These are phyloP conservation scores for Pinus taeda DNA, from an alignment of 75 land plant species.

Conservation along the genomic window DNA sequence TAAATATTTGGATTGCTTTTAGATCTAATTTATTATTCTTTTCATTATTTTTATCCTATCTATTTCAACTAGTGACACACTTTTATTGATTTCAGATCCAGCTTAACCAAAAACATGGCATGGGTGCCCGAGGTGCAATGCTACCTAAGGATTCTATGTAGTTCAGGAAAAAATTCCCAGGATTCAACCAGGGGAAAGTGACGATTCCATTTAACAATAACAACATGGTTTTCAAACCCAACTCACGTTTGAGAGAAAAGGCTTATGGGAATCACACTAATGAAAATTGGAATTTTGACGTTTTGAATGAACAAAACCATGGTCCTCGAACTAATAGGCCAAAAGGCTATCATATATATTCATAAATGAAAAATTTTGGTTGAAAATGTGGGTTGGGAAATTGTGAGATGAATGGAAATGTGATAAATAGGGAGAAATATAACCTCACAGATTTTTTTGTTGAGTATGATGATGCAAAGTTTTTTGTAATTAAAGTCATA, in stretches of 20 bases:
- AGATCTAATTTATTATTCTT: not conserved
- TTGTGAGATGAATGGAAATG: constrained; percentile 19
- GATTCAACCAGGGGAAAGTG: too few species aligned
- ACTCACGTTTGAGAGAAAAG: constrained; percentile 47
- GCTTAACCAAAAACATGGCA: not conserved
- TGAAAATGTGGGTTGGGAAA: constrained; percentile 37
- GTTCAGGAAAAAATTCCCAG: too few species aligned
- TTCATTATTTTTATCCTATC: not conserved
- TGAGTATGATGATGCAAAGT: constrained; percentile 18
- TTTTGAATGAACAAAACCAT: constrained; percentile 79
- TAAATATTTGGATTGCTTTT: not conserved
- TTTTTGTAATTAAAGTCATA: not conserved
- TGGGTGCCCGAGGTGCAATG: too few species aligned
- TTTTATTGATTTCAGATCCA: constrained; percentile 6
- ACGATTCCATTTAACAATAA: too few species aligned
- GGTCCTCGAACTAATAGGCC: constrained; percentile 80
- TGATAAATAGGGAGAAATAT: constrained; percentile 31
- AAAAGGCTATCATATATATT: constrained; percentile 44
- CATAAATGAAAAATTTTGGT: constrained; percentile 11
- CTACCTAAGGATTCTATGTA: too few species aligned
- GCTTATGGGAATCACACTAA: constrained; percentile 36
- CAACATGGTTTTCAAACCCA: constrained; percentile 41
- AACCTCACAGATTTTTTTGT: constrained; percentile 32
- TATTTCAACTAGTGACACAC: not conserved
- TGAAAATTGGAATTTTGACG: constrained; percentile 69